These are phyloP conservation scores for Stagonosporopsis vannaccii DNA, from an alignment of 2,329 filamentous ascomycete species.

Conservation along the genomic window DNA sequence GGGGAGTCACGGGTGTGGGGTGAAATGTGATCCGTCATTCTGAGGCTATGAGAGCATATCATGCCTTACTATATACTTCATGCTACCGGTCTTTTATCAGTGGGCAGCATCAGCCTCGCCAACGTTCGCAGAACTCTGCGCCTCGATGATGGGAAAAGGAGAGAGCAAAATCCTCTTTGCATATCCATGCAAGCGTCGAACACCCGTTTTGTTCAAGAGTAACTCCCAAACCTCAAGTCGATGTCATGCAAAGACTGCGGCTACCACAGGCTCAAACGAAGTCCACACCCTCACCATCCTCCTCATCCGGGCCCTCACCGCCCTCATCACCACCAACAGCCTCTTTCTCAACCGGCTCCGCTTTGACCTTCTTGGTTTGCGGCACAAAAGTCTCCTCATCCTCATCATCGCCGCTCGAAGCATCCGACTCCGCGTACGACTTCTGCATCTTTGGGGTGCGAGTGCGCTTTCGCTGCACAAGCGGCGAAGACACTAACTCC, in stretches of 20 bases:
- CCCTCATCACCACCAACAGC: not conserved
- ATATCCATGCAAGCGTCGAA: not conserved
- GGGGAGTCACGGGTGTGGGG: no score
- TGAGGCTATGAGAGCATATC: not conserved
- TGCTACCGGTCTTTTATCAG: not conserved
- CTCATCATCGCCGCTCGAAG: not conserved
- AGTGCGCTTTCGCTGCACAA: not conserved
- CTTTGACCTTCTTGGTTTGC: constrained; percentile 6
- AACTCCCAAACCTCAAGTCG: not conserved
- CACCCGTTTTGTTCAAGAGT: not conserved
- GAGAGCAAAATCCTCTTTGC: not conserved
- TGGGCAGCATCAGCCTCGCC: not conserved
- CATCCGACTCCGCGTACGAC: constrained; percentile 4
- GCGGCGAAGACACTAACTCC: not conserved
- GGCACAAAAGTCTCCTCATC: constrained; percentile 5
- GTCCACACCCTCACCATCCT: not conserved
- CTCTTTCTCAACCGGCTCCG: not conserved
- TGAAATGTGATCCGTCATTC: no score
- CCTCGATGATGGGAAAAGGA: not conserved
- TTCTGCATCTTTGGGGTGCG: not conserved
- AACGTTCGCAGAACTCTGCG: not conserved
- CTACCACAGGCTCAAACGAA: not conserved
- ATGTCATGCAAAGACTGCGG: not conserved
- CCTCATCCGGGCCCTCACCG: no score
- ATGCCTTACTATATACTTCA: not conserved